Evolutionary conservation across 2,329 filamentous ascomycete genomes (phyloP), one percentile per base, ranked within the genome.

Genomic region (Thyridium curvatum): DNA sequence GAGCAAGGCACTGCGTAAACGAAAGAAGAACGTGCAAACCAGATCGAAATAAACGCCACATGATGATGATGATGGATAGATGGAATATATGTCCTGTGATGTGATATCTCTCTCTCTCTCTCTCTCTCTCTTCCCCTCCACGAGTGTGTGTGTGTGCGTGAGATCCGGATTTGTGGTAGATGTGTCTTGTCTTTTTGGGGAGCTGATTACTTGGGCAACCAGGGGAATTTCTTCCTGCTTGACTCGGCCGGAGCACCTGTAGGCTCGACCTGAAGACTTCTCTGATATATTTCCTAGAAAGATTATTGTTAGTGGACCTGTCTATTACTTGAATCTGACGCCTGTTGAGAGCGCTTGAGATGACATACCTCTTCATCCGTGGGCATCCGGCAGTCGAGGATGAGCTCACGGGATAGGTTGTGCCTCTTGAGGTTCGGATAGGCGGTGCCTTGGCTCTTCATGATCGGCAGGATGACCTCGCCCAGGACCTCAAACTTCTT

Each of bases 401-500:
- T 79, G 52, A 95, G 61, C 50, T 86, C 81, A 51, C 82, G 74
- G 4, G 86, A 77, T 38, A 76, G 71, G 42, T 91, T 83, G 51
- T 84, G 82, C 52, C 74, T 81, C 28, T 69, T 67, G 45, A 91
- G 66, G 45, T 82, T 84, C 18, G 79, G 77, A 52, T 96, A 96
- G 5, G 88, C 82, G 35, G 80, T 80, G 39, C 86, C 85, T 61
- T 97, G 90, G 53, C 91, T 95, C 62, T 83, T 84, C 75, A 96
- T 94, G 39, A 98, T 82, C 3, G 87, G 84, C 43, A 96, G 71
- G 38, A 97, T 75, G 5, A 96, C 86, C 51, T 97, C 91, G 7
- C 90, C 90, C 62, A 97, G 81, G 26, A 98, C 84, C 61, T 97
- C 91, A 53, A 97, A 98, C 58, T 98, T 98, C 62, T 84, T 89